phyloP scores from a whole-genome alignment of 768 basidiomycete species.

The Pulveroboletus sp. region DNA sequence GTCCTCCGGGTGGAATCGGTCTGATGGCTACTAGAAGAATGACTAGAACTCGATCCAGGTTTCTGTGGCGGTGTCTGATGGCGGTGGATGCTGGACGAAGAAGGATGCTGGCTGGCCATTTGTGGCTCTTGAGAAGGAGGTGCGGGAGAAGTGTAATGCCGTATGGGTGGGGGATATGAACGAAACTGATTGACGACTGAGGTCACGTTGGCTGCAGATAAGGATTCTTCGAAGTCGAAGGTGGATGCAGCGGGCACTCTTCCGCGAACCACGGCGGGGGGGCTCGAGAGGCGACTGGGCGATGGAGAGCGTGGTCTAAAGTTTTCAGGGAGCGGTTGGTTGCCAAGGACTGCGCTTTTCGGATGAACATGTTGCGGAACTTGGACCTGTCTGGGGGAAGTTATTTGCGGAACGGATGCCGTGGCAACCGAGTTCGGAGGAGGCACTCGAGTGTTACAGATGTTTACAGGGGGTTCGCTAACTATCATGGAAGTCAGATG shows the following conservation, averaged over 20 bases:
- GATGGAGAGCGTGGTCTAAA: neutral
- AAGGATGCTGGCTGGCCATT: constrained; percentile 6
- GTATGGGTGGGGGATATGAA: constrained; percentile 27
- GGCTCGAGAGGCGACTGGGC: neutral
- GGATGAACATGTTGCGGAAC: constrained; percentile 4
- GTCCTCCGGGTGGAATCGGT: constrained; percentile 29
- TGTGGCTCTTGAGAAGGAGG: constrained; percentile 11
- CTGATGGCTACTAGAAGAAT: constrained; percentile 19
- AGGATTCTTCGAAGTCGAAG: constrained; percentile 30
- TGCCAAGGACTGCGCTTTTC: constrained; percentile 15
- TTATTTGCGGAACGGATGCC: constrained; percentile 7
- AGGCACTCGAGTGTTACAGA: neutral
- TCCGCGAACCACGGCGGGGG: constrained; percentile 26
- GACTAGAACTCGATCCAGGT: constrained; percentile 25
- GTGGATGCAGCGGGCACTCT: constrained; percentile 5
- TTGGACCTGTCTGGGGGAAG: constrained; percentile 5
- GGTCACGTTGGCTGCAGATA: constrained; percentile 28
- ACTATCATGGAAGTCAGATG: neutral
- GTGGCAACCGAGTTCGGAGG: constrained; percentile 19
- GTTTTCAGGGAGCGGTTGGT: constrained; percentile 8
- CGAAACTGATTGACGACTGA: constrained; percentile 32
- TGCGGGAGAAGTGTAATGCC: constrained; percentile 21
- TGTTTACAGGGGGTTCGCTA: constrained; percentile 1
- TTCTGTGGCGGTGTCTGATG: constrained; percentile 19
- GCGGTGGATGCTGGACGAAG: constrained; percentile 5